phyloP scores from a whole-genome alignment of 164 flowering plant genomes.

The Cinnamomum chago region DNA sequence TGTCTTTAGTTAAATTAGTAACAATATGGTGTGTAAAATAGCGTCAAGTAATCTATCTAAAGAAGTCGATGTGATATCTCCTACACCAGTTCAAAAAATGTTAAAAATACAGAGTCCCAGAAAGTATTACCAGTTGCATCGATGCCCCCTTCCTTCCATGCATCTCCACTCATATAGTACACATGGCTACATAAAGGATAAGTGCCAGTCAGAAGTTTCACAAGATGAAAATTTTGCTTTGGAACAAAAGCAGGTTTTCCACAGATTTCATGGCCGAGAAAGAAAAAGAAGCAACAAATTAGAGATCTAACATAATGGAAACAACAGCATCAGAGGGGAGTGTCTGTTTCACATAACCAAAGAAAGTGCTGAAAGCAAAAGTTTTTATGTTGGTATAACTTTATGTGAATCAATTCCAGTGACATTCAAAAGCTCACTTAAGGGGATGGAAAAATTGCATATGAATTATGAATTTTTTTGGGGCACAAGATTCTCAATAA shows the following conservation, averaged over 20 bases:
- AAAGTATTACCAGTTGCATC: constrained; percentile 84
- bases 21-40: not conserved
- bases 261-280: too few relatives aligned
- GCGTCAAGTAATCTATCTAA: not conserved
- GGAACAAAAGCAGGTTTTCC: not conserved
- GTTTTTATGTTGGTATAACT: too few relatives aligned
- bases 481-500: too few relatives aligned
- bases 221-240: not conserved
- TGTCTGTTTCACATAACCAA: too few relatives aligned
- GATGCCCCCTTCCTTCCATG: constrained; percentile 99
- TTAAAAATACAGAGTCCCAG: not conserved
- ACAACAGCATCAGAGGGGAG: too few relatives aligned
- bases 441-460: too few relatives aligned
- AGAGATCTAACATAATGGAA: too few relatives aligned
- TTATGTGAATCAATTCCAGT: too few relatives aligned
- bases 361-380: too few relatives aligned
- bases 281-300: too few relatives aligned
- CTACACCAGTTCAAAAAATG: not conserved
- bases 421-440: too few relatives aligned
- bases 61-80: not conserved
- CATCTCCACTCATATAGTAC: constrained; percentile 99
- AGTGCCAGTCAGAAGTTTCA: not conserved
- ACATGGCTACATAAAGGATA: constrained; percentile 57
- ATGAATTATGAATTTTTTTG: too few relatives aligned
- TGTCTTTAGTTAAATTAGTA: not conserved